These are phyloP conservation scores for Fusarium multiceps DNA, from an alignment of 2,329 filamentous ascomycete species.

Conservation along the genomic window DNA sequence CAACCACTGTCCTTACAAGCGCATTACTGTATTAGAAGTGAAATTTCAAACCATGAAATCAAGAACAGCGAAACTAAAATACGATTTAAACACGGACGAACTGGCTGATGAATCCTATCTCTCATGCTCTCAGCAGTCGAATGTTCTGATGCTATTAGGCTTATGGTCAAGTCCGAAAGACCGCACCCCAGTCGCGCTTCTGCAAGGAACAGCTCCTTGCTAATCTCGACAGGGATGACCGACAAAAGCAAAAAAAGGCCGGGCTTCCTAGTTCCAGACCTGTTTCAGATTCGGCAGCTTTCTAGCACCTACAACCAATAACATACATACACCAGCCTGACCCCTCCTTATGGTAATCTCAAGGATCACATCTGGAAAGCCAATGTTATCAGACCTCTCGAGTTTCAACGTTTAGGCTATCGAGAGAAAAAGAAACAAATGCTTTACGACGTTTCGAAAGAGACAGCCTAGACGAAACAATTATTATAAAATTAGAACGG, in stretches of 20 bases:
- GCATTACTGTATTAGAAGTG: background rate
- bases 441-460: constrained; percentile 6
- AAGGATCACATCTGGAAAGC: background rate
- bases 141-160: background rate
- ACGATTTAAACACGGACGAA: background rate
- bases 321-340: background rate
- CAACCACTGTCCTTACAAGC: constrained; percentile 5
- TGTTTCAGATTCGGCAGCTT: constrained; percentile 34
- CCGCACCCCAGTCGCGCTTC: constrained; percentile 19
- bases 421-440: constrained; percentile 12
- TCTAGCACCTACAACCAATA: constrained; percentile 27
- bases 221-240: constrained; percentile 22
- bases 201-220: constrained; percentile 37
- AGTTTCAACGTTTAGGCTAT: constrained; percentile 11
- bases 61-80: background rate
- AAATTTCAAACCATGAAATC: background rate
- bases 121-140: background rate
- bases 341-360: constrained; percentile 16
- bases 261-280: constrained; percentile 26
- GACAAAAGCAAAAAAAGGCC: constrained; percentile 4
- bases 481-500: constrained; percentile 18
- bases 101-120: background rate
- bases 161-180: constrained; percentile 4
- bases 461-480: constrained; percentile 7
- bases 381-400: constrained; percentile 4